These are phyloP conservation scores for Cryptococcus maquisensis DNA, from an alignment of 1,284 basidiomycete species.

Conservation along the genomic window DNA sequence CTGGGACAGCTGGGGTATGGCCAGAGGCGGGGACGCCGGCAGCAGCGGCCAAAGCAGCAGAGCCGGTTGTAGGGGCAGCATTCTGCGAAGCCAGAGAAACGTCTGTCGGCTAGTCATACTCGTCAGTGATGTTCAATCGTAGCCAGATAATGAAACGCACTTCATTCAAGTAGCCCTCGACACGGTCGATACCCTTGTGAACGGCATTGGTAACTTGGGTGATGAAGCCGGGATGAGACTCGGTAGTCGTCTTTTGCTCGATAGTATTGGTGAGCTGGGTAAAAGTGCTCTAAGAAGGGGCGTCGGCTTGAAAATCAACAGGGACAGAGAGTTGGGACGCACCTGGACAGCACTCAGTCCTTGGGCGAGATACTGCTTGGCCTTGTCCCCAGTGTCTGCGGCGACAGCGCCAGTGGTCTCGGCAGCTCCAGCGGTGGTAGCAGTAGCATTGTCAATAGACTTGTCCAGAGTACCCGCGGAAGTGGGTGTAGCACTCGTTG, in stretches of 20 bases:
- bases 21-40: neutral
- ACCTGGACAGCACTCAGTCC: slow-evolving; percentile 32
- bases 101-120: too few species aligned
- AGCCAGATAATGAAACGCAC: slow-evolving; percentile 4
- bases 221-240: slow-evolving; percentile 43
- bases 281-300: slow-evolving; percentile 29
- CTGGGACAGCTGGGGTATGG: slow-evolving; percentile 1
- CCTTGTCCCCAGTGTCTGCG: slow-evolving; percentile 27
- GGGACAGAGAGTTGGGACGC: neutral
- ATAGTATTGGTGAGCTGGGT: slow-evolving; percentile 37
- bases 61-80: neutral
- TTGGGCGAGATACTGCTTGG: slow-evolving; percentile 31
- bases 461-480: slow-evolving; percentile 10
- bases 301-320: neutral
- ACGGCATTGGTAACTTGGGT: slow-evolving; percentile 37
- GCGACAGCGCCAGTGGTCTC: neutral
- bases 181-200: slow-evolving; percentile 31
- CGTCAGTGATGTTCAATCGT: neutral
- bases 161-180: slow-evolving; percentile 26
- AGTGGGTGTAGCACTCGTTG: slow-evolving; percentile 11
- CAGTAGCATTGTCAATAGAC: slow-evolving; percentile 17
- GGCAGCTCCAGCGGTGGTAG: neutral
- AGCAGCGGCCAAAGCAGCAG: neutral
- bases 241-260: slow-evolving; percentile 40
- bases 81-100: too few species aligned